Percentiles rank a stretch among this genome's conserved stretches.
These are phyloP conservation scores for Rhododendron kiyosumense DNA, from an alignment of 148 eudicot species.

Conservation along the genomic window DNA sequence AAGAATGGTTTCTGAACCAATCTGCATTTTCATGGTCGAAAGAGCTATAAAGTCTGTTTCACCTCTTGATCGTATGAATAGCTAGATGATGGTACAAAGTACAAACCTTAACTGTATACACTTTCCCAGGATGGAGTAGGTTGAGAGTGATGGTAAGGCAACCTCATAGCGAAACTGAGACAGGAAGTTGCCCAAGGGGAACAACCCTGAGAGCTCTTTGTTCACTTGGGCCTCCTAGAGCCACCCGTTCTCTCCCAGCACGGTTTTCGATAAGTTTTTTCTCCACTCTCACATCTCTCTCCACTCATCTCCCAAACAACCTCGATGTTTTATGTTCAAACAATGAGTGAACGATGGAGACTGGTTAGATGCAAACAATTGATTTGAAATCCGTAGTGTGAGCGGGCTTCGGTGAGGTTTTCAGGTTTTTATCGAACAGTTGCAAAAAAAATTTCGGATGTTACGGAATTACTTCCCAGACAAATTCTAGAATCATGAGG, in stretches of 20 bases:
- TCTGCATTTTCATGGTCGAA: background rate
- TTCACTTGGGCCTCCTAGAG: background rate
- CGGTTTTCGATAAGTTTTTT: too few species aligned
- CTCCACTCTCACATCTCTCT: too few species aligned
- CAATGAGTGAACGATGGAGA: background rate
- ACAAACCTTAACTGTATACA: background rate
- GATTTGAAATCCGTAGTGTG: background rate
- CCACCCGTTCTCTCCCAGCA: too few species aligned
- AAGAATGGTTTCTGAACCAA: background rate
- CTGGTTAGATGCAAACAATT: background rate
- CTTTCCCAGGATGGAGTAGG: background rate
- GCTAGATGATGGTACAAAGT: background rate
- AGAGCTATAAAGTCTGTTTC: background rate
- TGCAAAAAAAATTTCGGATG: background rate
- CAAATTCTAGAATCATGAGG: too few species aligned
- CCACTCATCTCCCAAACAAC: too few species aligned
- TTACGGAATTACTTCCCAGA: background rate
- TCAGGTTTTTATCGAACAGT: background rate
- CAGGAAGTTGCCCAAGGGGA: background rate
- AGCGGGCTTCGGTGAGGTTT: background rate
- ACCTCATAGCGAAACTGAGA: background rate
- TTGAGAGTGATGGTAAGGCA: background rate
- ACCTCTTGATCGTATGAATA: background rate
- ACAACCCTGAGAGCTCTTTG: background rate
- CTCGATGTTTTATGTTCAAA: background rate